Conservation (phyloP, 75 land plant species). For the Cryptomeria japonica region DNA sequence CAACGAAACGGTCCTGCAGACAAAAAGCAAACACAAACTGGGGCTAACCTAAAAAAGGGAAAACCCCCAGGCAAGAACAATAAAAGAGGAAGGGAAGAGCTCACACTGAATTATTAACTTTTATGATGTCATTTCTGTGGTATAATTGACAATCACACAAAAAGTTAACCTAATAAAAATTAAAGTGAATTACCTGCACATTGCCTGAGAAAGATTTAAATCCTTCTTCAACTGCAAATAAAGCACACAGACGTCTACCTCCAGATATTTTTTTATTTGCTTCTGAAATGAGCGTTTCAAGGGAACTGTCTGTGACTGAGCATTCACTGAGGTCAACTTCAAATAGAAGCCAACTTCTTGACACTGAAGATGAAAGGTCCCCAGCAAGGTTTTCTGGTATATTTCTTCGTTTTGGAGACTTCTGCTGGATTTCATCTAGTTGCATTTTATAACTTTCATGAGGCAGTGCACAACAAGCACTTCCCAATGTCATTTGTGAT, state of each 20-base stretch:
- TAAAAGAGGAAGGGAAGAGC: not conserved
- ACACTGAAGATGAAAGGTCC: slow-evolving; percentile 1
- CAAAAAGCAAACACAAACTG: too few species aligned
- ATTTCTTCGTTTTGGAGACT: slow-evolving; percentile 5
- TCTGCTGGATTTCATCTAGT: not conserved
- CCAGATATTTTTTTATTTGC: slow-evolving; percentile 9
- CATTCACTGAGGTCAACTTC: slow-evolving; percentile 25
- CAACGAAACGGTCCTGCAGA: too few species aligned
- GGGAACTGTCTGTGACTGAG: slow-evolving; percentile 21
- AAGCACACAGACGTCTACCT: slow-evolving; percentile 12
- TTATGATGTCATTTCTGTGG: not conserved
- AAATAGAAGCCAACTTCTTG: slow-evolving; percentile 21
- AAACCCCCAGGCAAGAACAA: not conserved
- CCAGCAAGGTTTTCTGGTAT: not conserved
- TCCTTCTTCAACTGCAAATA: slow-evolving; percentile 24
- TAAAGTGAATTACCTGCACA: slow-evolving; percentile 6
- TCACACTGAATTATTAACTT: not conserved
- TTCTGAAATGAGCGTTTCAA: slow-evolving; percentile 16
- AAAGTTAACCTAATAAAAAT: not conserved
- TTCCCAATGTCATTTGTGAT: not conserved
- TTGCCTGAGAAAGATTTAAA: slow-evolving; percentile 13
- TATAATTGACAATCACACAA: not conserved
- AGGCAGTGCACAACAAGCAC: slow-evolving; percentile 6
- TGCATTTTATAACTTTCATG: not conserved
- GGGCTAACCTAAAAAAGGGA: too few species aligned